These are phyloP conservation scores for Leccinum subgranulosum DNA, from an alignment of 768 basidiomycete species.

Conservation along the genomic window DNA sequence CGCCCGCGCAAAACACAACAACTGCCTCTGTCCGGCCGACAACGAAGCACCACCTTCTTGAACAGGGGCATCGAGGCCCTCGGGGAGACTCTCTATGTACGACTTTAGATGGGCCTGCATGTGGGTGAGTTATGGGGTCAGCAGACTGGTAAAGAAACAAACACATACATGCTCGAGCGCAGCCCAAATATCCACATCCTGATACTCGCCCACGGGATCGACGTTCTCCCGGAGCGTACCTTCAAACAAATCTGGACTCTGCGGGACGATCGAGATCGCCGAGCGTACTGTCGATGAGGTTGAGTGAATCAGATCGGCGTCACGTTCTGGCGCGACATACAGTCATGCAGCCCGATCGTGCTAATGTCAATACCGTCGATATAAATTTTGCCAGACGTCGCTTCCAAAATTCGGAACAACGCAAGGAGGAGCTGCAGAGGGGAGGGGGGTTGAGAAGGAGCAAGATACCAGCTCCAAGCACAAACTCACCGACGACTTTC, in stretches of 20 bases:
- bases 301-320: background rate
- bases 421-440: conserved; percentile 55
- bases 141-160: no score
- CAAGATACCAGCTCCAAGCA: background rate
- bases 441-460: background rate
- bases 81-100: conserved; percentile 63
- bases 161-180: conserved; percentile 64
- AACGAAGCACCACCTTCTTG: conserved; percentile 80
- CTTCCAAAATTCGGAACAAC: conserved; percentile 76
- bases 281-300: conserved; percentile 51
- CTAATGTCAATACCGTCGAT: conserved; percentile 79
- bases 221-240: conserved; percentile 83
- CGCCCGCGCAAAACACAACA: conserved; percentile 87
- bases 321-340: conserved; percentile 5
- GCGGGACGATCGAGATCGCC: conserved; percentile 82
- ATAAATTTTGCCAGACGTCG: conserved; percentile 58
- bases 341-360: conserved; percentile 68
- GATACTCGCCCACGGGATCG: conserved; percentile 74
- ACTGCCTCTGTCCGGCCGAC: conserved; percentile 81
- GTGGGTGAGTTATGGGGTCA: background rate
- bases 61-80: conserved; percentile 69
- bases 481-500: conserved; percentile 66
- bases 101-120: conserved; percentile 61
- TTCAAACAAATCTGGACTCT: conserved; percentile 68
- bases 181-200: conserved; percentile 83